Percentiles rank a stretch among this genome's conserved stretches.
These are phyloP conservation scores for Colletotrichum navitas DNA, from an alignment of 2,329 filamentous ascomycete species.

Conservation along the genomic window DNA sequence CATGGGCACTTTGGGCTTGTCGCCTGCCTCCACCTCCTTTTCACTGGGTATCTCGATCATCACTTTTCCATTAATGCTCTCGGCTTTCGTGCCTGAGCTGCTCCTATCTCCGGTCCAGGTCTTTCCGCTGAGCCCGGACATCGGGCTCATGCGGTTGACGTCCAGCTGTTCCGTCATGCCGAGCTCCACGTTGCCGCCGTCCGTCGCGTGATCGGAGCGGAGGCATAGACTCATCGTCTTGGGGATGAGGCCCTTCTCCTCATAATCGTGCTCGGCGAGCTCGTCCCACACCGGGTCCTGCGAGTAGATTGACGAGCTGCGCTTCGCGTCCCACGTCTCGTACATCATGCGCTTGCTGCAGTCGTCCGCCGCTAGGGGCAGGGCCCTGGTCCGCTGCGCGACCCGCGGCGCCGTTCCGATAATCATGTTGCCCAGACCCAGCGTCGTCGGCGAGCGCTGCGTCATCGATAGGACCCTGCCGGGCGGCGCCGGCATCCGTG, in stretches of 20 bases:
- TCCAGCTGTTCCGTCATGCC: constrained; percentile 49
- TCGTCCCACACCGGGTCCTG: constrained; percentile 21
- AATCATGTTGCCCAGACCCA: constrained; percentile 49
- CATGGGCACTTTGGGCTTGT: constrained; percentile 14
- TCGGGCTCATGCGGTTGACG: constrained; percentile 46
- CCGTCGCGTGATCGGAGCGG: constrained; percentile 40
- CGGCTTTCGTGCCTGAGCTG: not conserved
- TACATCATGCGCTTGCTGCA: constrained; percentile 28
- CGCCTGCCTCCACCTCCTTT: not conserved
- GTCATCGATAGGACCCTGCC: constrained; percentile 39
- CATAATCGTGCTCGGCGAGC: not conserved
- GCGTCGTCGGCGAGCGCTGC: constrained; percentile 47
- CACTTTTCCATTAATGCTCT: not conserved
- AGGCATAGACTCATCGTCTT: constrained; percentile 37
- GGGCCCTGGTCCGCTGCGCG: constrained; percentile 44
- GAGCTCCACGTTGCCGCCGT: constrained; percentile 48
- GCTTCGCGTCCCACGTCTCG: constrained; percentile 25
- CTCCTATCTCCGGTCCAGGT: constrained; percentile 27
- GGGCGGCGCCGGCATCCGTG: constrained; percentile 36
- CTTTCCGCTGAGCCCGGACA: constrained; percentile 44
- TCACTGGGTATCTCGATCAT: constrained; percentile 24
- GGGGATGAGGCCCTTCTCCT: constrained; percentile 30
- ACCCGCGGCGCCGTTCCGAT: constrained; percentile 44
- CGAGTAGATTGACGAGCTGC: constrained; percentile 38
- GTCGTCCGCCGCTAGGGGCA: constrained; percentile 32